A percentile compares a stretch with the other conserved stretches of the same genome.
These are phyloP conservation scores for Didymella segeticola DNA, from an alignment of 2,329 filamentous ascomycete species.

Conservation along the genomic window DNA sequence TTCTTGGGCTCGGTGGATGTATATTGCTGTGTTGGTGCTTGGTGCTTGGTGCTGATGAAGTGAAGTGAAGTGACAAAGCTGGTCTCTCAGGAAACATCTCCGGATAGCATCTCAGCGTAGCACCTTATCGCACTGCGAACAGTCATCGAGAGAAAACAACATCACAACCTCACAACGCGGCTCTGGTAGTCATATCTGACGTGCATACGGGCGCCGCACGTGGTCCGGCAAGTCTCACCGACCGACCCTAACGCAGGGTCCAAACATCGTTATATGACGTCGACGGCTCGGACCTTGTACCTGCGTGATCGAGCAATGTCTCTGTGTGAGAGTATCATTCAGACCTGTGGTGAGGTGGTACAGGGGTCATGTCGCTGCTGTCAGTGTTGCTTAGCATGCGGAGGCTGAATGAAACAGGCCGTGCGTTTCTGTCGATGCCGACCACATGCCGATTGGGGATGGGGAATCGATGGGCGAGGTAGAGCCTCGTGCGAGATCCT, in stretches of 20 bases:
- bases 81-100: no score
- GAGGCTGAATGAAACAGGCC: constrained; percentile 19
- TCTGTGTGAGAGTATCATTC: constrained; percentile 4
- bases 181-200: constrained; percentile 10
- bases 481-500: not conserved
- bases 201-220: constrained; percentile 14
- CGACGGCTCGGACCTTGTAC: constrained; percentile 12
- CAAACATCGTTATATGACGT: constrained; percentile 9
- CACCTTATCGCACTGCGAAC: no score
- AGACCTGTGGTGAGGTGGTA: not conserved
- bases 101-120: no score
- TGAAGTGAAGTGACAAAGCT: no score
- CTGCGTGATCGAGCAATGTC: constrained; percentile 16
- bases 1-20: no score
- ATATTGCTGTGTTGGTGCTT: no score
- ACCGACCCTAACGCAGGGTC: constrained; percentile 12
- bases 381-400: constrained; percentile 18
- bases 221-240: constrained; percentile 7
- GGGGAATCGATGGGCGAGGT: not conserved
- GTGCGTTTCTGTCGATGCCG: constrained; percentile 14
- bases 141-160: no score
- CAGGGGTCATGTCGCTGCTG: constrained; percentile 15
- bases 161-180: no score
- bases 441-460: constrained; percentile 13
- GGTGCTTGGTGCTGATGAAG: no score